phyloP scores from a whole-genome alignment of 192 early-diverging fungal species.

The Backusella liffmaniae region DNA sequence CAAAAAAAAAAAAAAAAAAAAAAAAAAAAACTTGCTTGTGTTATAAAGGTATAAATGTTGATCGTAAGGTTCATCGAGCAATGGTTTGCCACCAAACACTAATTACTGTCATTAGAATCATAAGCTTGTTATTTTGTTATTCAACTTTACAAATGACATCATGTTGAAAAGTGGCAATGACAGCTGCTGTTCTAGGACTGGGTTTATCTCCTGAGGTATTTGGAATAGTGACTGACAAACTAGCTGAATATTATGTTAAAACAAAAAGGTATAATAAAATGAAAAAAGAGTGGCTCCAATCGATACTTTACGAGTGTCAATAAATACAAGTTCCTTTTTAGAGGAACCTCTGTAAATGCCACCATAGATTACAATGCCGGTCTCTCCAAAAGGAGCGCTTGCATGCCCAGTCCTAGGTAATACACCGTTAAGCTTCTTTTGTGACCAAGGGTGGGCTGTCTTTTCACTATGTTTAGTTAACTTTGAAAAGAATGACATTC shows the following conservation, averaged over 20 bases:
- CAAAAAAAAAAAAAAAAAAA: neutral
- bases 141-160: conserved; percentile 38
- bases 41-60: conserved; percentile 33
- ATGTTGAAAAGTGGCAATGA: conserved; percentile 39
- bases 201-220: conserved; percentile 40
- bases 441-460: conserved; percentile 23
- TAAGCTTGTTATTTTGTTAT: neutral
- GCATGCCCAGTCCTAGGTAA: conserved; percentile 26
- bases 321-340: conserved; percentile 22
- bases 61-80: conserved; percentile 31
- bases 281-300: neutral
- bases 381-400: neutral
- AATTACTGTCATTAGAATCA: neutral
- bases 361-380: conserved; percentile 15
- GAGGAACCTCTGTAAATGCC: conserved; percentile 17
- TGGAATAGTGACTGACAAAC: conserved; percentile 7
- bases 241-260: neutral
- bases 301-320: conserved; percentile 16
- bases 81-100: conserved; percentile 38
- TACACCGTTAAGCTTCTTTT: conserved; percentile 16
- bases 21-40: conserved; percentile 18
- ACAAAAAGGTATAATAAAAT: neutral
- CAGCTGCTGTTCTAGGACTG: conserved; percentile 36
- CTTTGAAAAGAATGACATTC: conserved; percentile 27
- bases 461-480: conserved; percentile 17